Evolutionary conservation across 495 filamentous ascomycete genomes (phyloP), one percentile per base, ranked within the genome.

Genomic region (Cenococcum geophilum): DNA sequence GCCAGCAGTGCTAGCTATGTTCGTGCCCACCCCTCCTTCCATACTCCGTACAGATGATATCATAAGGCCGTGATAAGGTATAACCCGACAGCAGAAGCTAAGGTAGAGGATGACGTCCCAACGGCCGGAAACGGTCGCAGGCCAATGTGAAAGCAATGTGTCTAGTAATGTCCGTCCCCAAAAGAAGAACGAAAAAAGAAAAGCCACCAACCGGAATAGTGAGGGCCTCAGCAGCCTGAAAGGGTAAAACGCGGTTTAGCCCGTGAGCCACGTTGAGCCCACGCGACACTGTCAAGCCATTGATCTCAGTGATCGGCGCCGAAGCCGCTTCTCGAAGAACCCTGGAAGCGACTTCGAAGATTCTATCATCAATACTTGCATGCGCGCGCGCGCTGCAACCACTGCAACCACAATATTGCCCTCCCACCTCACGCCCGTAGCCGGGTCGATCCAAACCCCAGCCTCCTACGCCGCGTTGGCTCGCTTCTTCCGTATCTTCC

Each of bases 401-500:
- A 18, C 20, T 10, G n/a, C 50, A 51, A 52, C 42, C 54, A n/a
- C 32, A 21, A 20, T 10, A 47, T 52, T 18, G n/a, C 52, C 22
- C 32, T 35, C 21, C 54, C 48, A 21, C 4, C 50, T 43, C 4
- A 18, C 27, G 10, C 37, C 37, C 14, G 50, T 21, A 43, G 12
- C 40, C 53, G n/a, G 25, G 5, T 16, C 5, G 21, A 52, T 18
- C 16, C 0, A 34, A 35, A 25, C 1, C 5, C 35, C 56, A 43
- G 25, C 54, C 55, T 54, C 34, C 65, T 55, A 65, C 12, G 50
- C 57, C 36, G 32, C 53, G 47, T 53, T 59, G 45, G 57, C 62
- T 63, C 67, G 69, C 66, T 70, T 76, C 64, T 80, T 84, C 68
- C 80, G 76, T 68, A 84, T 77, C 74, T 88, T 93, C 85, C 89